Conservation (phyloP, 768 basidiomycete genomes). For the Phanerodontia chrysosporium region DNA sequence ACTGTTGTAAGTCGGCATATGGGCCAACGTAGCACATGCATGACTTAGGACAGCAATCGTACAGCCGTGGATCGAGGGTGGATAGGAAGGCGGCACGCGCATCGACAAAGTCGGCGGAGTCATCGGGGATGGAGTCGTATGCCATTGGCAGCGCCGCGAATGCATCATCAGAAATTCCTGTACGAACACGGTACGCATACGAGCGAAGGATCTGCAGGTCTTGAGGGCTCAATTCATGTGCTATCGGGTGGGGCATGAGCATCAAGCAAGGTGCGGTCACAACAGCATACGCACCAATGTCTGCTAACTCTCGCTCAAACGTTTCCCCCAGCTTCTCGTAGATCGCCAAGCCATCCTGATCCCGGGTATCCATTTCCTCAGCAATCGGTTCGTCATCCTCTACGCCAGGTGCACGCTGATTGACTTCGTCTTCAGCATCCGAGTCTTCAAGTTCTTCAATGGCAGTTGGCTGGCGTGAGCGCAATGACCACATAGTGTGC, state of each 20-base stretch:
- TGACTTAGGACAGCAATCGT: constrained; percentile 40
- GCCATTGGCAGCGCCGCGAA: constrained; percentile 1
- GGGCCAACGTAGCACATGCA: constrained; percentile 36
- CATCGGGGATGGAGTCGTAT: not conserved
- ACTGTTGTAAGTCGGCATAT: constrained; percentile 23
- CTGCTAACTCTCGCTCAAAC: not conserved
- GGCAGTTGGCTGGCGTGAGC: not conserved
- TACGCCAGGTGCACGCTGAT: not conserved
- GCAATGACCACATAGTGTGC: too few species aligned
- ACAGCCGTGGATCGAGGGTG: constrained; percentile 29
- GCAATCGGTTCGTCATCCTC: not conserved
- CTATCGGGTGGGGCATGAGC: not conserved
- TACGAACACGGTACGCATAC: not conserved
- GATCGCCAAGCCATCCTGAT: not conserved
- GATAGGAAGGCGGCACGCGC: constrained; percentile 27
- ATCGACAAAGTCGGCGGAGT: not conserved
- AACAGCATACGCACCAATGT: not conserved
- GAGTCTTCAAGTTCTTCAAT: not conserved
- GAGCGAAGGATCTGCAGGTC: not conserved
- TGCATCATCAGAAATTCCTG: not conserved
- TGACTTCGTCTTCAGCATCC: not conserved
- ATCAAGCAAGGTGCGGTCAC: not conserved
- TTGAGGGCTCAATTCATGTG: not conserved
- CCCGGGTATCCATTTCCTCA: not conserved
- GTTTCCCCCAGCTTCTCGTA: not conserved